Percentiles rank a stretch among this genome's conserved stretches.
Conservation (phyloP, 768 basidiomycete genomes). For the Leccinum rimulosum region DNA sequence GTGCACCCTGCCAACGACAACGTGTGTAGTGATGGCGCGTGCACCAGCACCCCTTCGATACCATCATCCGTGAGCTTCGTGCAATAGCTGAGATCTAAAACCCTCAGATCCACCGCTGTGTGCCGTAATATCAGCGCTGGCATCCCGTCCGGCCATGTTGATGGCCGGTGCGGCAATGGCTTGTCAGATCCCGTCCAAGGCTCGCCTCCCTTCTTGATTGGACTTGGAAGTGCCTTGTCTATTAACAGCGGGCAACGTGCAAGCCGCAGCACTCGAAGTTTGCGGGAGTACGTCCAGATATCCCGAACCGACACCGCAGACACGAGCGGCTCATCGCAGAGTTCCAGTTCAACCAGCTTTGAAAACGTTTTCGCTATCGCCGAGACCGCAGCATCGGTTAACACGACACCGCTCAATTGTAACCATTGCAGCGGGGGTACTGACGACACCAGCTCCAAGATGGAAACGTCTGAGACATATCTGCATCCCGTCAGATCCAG, state of each 20-base stretch:
- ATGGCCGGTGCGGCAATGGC: constrained; percentile 53
- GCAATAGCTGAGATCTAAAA: constrained; percentile 77
- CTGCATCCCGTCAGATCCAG: constrained; percentile 76
- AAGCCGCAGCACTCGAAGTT: constrained; percentile 71
- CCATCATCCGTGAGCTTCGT: constrained; percentile 69
- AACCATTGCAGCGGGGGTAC: constrained; percentile 71
- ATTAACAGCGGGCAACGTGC: constrained; percentile 76
- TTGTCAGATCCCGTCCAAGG: constrained; percentile 37
- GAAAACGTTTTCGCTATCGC: constrained; percentile 74
- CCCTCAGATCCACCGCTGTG: constrained; percentile 68
- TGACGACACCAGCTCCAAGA: constrained; percentile 67
- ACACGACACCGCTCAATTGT: constrained; percentile 62
- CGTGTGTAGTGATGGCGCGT: constrained; percentile 75
- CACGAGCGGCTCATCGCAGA: constrained; percentile 65
- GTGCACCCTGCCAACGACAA: constrained; percentile 78
- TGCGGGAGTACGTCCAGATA: constrained; percentile 79
- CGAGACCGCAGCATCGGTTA: constrained; percentile 62
- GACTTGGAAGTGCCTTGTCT: constrained; percentile 74
- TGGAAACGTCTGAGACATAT: constrained; percentile 72
- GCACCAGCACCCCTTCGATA: constrained; percentile 68
- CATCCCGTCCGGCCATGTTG: constrained; percentile 59
- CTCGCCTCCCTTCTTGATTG: constrained; percentile 35
- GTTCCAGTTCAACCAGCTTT: constrained; percentile 77
- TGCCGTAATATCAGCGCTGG: constrained; percentile 63
- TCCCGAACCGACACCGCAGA: constrained; percentile 71